Evolutionary conservation across 139 green algal species (phyloP), one percentile per base, ranked within the genome.

Genomic region (Chlorella sp.): DNA sequence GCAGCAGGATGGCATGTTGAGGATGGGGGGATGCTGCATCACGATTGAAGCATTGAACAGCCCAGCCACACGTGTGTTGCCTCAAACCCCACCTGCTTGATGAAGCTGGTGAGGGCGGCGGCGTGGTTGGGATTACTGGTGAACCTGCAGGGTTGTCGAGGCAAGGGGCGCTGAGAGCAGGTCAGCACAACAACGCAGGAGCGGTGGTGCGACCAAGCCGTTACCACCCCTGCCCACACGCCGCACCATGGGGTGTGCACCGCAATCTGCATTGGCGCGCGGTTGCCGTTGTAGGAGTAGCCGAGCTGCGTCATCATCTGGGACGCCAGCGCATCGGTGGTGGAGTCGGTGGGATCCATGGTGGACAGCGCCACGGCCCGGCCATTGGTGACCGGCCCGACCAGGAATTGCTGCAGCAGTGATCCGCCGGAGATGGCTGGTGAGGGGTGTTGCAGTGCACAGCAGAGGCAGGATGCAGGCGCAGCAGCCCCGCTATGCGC

Each of bases 221-320:
- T n/a, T n/a, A n/a, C n/a, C n/a, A n/a, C n/a, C n/a, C n/a, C n/a
- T n/a, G n/a, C n/a, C n/a, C n/a, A n/a, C n/a, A n/a, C 24, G 1
- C 6, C 44, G 24, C 44, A 79, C 73, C 73, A 80, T 13, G 73
- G 46, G n/a, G 73, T 64, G 73, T 80, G 73, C 16, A 64, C 14
- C 5, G 62, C 62, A 19, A 80, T 67, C 26, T 48, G 32, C 32
- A 80, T n/a, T 3, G 73, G 73, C n/a, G 73, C 46, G 16, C 46
- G 46, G 73, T 80, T 80, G 17, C 73, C 73, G 9, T 34, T 30
- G n/a, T 76, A 76, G 17, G 26, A 40, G 70, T 34, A 58, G 41
- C 58, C 58, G 41, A 76, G 26, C 70, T 76, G 70, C 70, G 8
- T 28, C 70, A 76, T 56, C 38, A 76, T 26, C 70, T 76, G 70